A percentile compares a stretch with the other conserved stretches of the same genome.
Evolutionary conservation across 495 filamentous ascomycete species (phyloP).

Genomic region (Apodospora peruviana): DNA sequence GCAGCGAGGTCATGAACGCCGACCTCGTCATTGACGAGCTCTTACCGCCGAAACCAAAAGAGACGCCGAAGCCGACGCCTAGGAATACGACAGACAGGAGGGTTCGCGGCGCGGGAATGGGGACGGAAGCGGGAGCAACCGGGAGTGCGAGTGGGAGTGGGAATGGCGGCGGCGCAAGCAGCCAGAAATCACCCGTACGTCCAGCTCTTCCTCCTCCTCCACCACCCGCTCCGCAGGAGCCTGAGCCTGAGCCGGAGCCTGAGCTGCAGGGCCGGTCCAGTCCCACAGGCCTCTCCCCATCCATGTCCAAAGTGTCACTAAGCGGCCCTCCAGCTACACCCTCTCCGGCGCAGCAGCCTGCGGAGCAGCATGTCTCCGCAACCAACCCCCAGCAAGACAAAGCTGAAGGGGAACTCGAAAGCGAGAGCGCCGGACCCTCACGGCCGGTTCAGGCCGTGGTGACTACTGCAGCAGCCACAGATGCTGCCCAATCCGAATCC

Average conservation of each 20-base stretch:
- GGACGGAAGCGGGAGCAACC: neutral
- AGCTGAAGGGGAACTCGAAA: neutral
- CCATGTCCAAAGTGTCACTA: slow-evolving; percentile 21
- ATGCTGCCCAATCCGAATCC: neutral
- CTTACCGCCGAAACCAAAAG: slow-evolving; percentile 9
- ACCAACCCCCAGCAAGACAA: neutral
- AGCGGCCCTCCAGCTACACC: slow-evolving; percentile 4
- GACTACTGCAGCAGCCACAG: neutral
- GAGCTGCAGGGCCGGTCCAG: too few species aligned
- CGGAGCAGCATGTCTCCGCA: neutral
- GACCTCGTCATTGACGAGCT: slow-evolving; percentile 48
- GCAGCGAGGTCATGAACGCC: slow-evolving; percentile 59
- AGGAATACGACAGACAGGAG: neutral
- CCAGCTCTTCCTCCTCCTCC: neutral
- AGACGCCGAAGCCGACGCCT: neutral
- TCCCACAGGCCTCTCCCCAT: slow-evolving; percentile 24
- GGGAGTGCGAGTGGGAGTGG: neutral
- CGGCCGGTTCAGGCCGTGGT: slow-evolving; percentile 6
- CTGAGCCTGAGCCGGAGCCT: too few species aligned
- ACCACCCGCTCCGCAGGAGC: neutral
- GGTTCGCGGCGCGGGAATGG: neutral
- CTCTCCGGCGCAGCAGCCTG: neutral
- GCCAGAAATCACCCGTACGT: slow-evolving; percentile 7
- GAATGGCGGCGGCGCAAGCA: too few species aligned
- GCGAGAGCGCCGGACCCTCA: neutral